These are phyloP conservation scores for Vaccinium myrtillus DNA, from an alignment of 148 eudicot species.

Conservation along the genomic window DNA sequence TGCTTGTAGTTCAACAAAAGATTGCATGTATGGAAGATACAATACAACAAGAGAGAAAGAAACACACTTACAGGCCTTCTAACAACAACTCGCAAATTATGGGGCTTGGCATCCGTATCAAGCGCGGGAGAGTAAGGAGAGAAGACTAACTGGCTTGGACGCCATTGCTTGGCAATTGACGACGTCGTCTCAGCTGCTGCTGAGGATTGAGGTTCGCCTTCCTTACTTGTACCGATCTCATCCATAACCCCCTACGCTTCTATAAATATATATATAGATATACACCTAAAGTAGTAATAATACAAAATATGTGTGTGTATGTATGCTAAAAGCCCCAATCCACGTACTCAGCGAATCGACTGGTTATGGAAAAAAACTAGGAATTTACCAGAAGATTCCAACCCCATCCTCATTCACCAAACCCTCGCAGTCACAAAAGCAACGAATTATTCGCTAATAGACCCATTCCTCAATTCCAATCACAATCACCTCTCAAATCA, in stretches of 20 bases:
- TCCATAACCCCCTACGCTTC: conserved; percentile 29
- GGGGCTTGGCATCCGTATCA: conserved; percentile 33
- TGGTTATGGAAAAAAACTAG: conserved; percentile 28
- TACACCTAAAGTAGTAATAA: not conserved
- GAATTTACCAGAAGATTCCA: conserved; percentile 59
- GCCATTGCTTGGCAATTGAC: conserved; percentile 33
- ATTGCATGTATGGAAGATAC: not conserved
- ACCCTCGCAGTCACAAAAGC: conserved; percentile 18
- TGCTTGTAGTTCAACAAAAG: not conserved
- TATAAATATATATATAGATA: not conserved
- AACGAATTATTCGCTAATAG: not conserved
- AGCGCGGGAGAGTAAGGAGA: conserved; percentile 41
- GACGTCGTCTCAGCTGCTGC: conserved; percentile 28
- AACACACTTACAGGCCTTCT: conserved; percentile 56
- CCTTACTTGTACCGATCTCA: conserved; percentile 27
- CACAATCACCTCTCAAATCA: not conserved
- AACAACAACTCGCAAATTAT: conserved; percentile 44
- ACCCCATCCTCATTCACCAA: conserved; percentile 56
- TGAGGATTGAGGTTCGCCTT: conserved; percentile 17
- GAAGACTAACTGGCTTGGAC: conserved; percentile 51
- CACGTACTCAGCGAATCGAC: conserved; percentile 6
- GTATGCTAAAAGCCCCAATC: not conserved
- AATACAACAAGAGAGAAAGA: not conserved
- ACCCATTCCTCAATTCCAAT: conserved; percentile 10
- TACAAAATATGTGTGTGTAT: not conserved